Percentiles rank a stretch among this genome's conserved stretches.
phyloP scores from a whole-genome alignment of 2,329 filamentous ascomycete genomes.

The Arthroderma uncinatum region DNA sequence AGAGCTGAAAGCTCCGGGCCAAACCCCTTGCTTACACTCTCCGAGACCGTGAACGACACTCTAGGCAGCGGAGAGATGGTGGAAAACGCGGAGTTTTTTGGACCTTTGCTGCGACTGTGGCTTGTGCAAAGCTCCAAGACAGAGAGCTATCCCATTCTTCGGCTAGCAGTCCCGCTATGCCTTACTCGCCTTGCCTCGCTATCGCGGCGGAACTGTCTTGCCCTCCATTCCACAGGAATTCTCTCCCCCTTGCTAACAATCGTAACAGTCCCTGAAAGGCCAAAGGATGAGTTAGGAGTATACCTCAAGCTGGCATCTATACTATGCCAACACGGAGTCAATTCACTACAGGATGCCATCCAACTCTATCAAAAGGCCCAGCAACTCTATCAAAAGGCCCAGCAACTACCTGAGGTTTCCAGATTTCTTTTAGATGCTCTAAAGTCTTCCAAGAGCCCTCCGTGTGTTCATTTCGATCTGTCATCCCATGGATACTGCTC shows the following conservation, averaged over 20 bases:
- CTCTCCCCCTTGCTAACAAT: conserved; percentile 55
- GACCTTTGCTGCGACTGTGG: conserved; percentile 36
- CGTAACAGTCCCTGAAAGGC: conserved; percentile 48
- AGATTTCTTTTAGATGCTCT: conserved; percentile 66
- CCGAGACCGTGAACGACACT: conserved; percentile 24
- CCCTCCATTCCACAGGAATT: conserved; percentile 61
- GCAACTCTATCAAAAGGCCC: conserved; percentile 46
- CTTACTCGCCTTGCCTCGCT: conserved; percentile 47
- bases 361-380: conserved; percentile 54
- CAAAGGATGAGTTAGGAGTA: conserved; percentile 45
- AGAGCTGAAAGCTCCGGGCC: conserved; percentile 18
- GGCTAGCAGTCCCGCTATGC: conserved; percentile 53
- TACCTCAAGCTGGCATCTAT: conserved; percentile 56
- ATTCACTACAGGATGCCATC: conserved; percentile 70
- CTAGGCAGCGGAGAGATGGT: conserved; percentile 34
- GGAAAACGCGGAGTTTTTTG: conserved; percentile 32
- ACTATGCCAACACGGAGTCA: conserved; percentile 65
- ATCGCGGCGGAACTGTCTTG: conserved; percentile 58
- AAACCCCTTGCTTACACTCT: conserved; percentile 10
- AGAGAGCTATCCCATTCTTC: conserved; percentile 23
- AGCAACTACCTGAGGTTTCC: conserved; percentile 42
- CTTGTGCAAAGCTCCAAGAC: conserved; percentile 51
- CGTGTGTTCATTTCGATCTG: conserved; percentile 89
- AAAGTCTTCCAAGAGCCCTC: conserved; percentile 61
- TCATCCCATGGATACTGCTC: conserved; percentile 80